These are phyloP conservation scores for Cantharellus cinnabarinus DNA, from an alignment of 768 basidiomycete species.

Conservation along the genomic window DNA sequence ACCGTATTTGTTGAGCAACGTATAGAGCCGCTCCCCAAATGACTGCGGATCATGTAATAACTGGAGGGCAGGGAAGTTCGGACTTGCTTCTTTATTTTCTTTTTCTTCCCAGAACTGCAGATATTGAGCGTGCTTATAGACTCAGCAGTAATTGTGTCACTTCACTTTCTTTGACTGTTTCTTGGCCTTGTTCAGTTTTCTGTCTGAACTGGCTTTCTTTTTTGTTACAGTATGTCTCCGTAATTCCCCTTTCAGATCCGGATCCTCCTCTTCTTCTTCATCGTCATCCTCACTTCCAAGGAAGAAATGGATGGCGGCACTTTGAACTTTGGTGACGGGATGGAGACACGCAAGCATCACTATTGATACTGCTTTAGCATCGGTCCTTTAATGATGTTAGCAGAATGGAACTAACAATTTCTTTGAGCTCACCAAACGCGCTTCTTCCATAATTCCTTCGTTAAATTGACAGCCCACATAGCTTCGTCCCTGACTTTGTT, in stretches of 20 bases:
- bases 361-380: slow-evolving; percentile 83
- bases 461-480: slow-evolving; percentile 91
- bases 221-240: slow-evolving; percentile 88
- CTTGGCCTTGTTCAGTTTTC: slow-evolving; percentile 52
- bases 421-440: slow-evolving; percentile 44
- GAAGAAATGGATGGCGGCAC: slow-evolving; percentile 88
- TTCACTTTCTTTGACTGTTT: slow-evolving; percentile 26
- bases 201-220: slow-evolving; percentile 68
- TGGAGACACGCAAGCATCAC: slow-evolving; percentile 84
- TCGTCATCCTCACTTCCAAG: slow-evolving; percentile 68
- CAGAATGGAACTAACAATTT: background rate
- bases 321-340: slow-evolving; percentile 84
- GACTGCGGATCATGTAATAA: slow-evolving; percentile 89
- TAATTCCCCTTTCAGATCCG: slow-evolving; percentile 52
- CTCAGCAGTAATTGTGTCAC: background rate
- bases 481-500: slow-evolving; percentile 45
- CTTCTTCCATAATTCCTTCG: slow-evolving; percentile 88
- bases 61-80: slow-evolving; percentile 85
- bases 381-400: slow-evolving; percentile 33
- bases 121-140: background rate
- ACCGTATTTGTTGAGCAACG: slow-evolving; percentile 51
- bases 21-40: slow-evolving; percentile 85
- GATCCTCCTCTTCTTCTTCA: slow-evolving; percentile 52
- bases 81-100: slow-evolving; percentile 13
- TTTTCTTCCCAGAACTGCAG: slow-evolving; percentile 19